phyloP scores from a whole-genome alignment of 495 filamentous ascomycete species.

The Melanomma pulvis-pyrius region DNA sequence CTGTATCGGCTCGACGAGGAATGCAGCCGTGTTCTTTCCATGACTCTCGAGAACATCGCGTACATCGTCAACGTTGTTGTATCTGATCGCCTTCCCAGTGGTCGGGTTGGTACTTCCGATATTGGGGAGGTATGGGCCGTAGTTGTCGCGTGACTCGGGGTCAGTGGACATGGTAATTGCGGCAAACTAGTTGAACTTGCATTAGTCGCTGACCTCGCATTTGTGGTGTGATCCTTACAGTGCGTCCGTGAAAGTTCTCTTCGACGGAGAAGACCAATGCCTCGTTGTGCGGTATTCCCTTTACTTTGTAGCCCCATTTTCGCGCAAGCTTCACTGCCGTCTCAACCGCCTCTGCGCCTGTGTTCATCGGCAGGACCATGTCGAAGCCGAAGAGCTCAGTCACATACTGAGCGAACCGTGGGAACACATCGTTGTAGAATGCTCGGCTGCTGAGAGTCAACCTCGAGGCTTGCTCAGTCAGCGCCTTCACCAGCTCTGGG shows the following conservation, averaged over 20 bases:
- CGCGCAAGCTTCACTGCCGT: conserved; percentile 95
- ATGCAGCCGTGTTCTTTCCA: conserved; percentile 83
- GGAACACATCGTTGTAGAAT: conserved; percentile 99
- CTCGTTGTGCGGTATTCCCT: conserved; percentile 82
- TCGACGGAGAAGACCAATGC: conserved; percentile 81
- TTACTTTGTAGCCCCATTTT: conserved; percentile 98
- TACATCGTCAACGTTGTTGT: conserved; percentile 81
- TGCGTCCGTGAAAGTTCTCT: conserved; percentile 97
- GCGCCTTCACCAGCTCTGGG: conserved; percentile 86
- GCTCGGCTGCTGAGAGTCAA: conserved; percentile 93
- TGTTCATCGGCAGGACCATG: conserved; percentile 99
- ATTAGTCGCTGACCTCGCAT: background rate
- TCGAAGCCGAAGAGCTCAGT: conserved; percentile 89
- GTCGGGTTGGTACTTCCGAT: conserved; percentile 78
- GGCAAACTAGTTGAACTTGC: conserved; percentile 64
- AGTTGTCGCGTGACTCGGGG: conserved; percentile 93
- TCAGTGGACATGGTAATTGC: conserved; percentile 95
- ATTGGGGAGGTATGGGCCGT: conserved; percentile 90
- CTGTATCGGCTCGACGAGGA: conserved; percentile 97
- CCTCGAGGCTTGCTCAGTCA: conserved; percentile 86
- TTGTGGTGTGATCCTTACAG: conserved; percentile 56
- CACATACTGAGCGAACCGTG: conserved; percentile 90
- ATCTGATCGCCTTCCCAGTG: conserved; percentile 77
- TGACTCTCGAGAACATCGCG: conserved; percentile 77
- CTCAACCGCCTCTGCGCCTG: conserved; percentile 97